Percentiles rank a stretch among this genome's conserved stretches.
These are phyloP conservation scores for Calocera viscosa DNA, from an alignment of 768 basidiomycete genomes.

Conservation along the genomic window DNA sequence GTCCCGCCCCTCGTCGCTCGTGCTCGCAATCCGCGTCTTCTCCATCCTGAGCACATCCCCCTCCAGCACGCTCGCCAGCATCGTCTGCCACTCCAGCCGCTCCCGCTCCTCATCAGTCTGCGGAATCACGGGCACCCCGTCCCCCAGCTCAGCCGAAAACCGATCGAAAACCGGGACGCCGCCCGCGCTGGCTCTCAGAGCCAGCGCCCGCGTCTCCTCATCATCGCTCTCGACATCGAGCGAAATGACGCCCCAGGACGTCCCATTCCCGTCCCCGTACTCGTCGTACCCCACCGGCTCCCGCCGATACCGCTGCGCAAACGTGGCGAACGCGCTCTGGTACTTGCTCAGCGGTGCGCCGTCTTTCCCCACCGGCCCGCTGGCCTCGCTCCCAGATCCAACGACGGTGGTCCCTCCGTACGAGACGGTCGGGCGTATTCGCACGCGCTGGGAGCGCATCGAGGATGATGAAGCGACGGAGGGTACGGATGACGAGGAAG, in stretches of 20 bases:
- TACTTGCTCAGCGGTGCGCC: neutral
- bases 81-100: slow-evolving; percentile 87
- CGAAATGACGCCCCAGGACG: neutral
- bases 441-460: neutral
- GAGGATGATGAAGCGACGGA: neutral
- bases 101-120: slow-evolving; percentile 64
- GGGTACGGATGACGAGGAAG: neutral
- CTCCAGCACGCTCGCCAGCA: slow-evolving; percentile 83
- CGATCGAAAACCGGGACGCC: slow-evolving; percentile 32
- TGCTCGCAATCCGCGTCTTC: slow-evolving; percentile 80
- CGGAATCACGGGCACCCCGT: slow-evolving; percentile 47
- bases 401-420: neutral
- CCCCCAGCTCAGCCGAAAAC: slow-evolving; percentile 43
- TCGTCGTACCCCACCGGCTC: neutral
- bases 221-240: slow-evolving; percentile 48
- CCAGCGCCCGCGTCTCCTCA: slow-evolving; percentile 35
- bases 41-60: slow-evolving; percentile 94
- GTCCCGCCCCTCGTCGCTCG: slow-evolving; percentile 54
- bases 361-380: neutral
- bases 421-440: neutral
- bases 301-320: neutral
- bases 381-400: neutral
- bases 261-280: neutral
- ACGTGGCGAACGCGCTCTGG: neutral
- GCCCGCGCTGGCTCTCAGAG: slow-evolving; percentile 11